Conservation (phyloP, 352 stramenopile species). For the Phytopythium mirpurense region DNA sequence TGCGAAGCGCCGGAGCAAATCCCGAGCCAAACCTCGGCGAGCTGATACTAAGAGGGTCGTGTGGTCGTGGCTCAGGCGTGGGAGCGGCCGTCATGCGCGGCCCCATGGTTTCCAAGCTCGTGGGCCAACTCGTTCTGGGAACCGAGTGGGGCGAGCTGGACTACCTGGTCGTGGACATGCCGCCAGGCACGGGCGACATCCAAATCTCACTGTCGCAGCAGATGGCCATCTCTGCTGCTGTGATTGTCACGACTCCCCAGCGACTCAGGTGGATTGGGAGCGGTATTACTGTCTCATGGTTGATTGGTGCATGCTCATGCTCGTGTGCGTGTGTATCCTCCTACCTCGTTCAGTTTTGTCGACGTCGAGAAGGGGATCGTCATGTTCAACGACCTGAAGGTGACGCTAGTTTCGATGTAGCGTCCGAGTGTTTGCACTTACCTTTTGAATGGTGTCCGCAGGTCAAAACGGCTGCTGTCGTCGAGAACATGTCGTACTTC, state of each 20-base stretch:
- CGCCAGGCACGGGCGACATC: constrained; percentile 99
- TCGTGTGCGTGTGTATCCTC: no score
- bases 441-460: constrained; percentile 12
- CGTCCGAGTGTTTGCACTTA: background rate
- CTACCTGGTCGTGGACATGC: constrained; percentile 99
- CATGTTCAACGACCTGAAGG: constrained; percentile 98
- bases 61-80: constrained; percentile 25
- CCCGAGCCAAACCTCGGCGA: no score
- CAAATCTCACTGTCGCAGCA: constrained; percentile 97
- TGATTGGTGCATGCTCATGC: background rate
- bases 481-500: constrained; percentile 99
- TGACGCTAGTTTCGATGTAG: no score
- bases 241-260: constrained; percentile 99
- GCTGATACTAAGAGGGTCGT: background rate
- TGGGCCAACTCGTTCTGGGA: constrained; percentile 94
- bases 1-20: constrained; percentile 13
- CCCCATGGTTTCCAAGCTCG: constrained; percentile 97
- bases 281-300: background rate
- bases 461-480: constrained; percentile 95
- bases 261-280: constrained; percentile 71
- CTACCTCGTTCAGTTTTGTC: no score
- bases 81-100: constrained; percentile 94
- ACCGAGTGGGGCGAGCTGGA: constrained; percentile 99
- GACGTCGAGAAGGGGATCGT: constrained; percentile 98
- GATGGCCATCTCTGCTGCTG: constrained; percentile 95